Conservation (phyloP, 371 early-diverging fungal genomes). For the Syncephalis plumigaleata region DNA sequence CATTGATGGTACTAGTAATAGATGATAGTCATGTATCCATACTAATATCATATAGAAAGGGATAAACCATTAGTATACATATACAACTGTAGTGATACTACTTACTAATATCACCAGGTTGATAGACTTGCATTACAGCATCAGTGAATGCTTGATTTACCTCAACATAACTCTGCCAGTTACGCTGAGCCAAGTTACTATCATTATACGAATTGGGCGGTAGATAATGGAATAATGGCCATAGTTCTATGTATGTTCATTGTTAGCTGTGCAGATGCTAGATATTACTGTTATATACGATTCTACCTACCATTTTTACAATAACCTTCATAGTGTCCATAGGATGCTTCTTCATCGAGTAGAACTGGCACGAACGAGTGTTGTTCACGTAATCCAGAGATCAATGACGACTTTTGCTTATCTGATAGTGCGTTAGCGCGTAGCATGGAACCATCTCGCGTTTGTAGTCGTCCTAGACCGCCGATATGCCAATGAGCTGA, state of each 20-base stretch:
- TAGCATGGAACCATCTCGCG: constrained; percentile 16
- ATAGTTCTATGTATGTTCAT: constrained; percentile 38
- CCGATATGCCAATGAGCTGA: constrained; percentile 42
- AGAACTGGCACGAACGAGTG: constrained; percentile 58
- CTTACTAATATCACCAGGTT: constrained; percentile 73
- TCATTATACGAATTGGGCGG: constrained; percentile 72
- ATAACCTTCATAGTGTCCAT: constrained; percentile 75
- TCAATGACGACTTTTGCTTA: constrained; percentile 16
- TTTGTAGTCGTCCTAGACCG: constrained; percentile 37
- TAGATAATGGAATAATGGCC: constrained; percentile 97
- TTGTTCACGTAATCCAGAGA: constrained; percentile 14
- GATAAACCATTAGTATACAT: background rate
- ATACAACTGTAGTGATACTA: no score
- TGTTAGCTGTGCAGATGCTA: background rate
- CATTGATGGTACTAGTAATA: constrained; percentile 77
- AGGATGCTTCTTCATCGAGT: constrained; percentile 44
- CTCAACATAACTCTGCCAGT: constrained; percentile 73
- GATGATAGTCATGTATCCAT: constrained; percentile 98
- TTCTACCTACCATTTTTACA: constrained; percentile 61
- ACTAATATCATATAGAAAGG: constrained; percentile 21
- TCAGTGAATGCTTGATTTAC: constrained; percentile 81
- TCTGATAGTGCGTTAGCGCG: constrained; percentile 13
- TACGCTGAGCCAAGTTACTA: constrained; percentile 29
- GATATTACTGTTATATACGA: background rate
- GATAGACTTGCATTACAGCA: constrained; percentile 45